A percentile compares a stretch with the other conserved stretches of the same genome.
Conservation (phyloP, 73 alveolate species). For the Paraurostyla sp. region DNA sequence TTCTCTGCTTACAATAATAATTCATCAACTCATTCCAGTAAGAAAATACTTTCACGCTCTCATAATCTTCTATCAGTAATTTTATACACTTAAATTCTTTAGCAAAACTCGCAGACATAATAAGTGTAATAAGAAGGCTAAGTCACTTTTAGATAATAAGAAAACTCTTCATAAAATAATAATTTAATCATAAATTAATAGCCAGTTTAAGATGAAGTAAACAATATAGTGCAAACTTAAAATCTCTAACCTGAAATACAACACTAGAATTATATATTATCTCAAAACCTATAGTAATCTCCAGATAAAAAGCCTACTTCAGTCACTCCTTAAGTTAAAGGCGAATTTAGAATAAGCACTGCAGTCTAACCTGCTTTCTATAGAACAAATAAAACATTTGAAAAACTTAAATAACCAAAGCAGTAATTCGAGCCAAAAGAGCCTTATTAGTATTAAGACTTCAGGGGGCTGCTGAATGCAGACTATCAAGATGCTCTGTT, state of each 20-base stretch:
- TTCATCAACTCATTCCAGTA: not conserved
- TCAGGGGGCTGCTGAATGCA: conserved; percentile 41
- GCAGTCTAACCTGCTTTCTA: conserved; percentile 36
- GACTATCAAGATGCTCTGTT: conserved; percentile 18
- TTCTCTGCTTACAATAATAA: conserved; percentile 3
- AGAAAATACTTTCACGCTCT: not conserved
- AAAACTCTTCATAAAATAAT: not conserved
- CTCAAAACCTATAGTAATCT: not conserved
- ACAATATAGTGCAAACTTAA: not conserved
- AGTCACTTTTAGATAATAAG: conserved; percentile 33
- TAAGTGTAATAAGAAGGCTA: conserved; percentile 1
- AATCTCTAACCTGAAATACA: not conserved
- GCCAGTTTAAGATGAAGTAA: not conserved
- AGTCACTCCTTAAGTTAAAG: not conserved
- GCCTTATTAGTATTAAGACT: conserved; percentile 34
- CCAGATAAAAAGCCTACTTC: not conserved
- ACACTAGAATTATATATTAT: not conserved
- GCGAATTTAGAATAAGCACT: conserved; percentile 29
- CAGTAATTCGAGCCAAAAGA: not conserved
- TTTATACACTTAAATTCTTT: no score
- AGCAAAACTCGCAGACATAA: not conserved
- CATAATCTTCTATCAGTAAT: no score
- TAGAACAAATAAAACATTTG: conserved; percentile 21
- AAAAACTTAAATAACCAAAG: not conserved
- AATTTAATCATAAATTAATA: no score